These are phyloP conservation scores for Aspergillus nidulans DNA, from an alignment of 495 filamentous ascomycete species.

Conservation along the genomic window DNA sequence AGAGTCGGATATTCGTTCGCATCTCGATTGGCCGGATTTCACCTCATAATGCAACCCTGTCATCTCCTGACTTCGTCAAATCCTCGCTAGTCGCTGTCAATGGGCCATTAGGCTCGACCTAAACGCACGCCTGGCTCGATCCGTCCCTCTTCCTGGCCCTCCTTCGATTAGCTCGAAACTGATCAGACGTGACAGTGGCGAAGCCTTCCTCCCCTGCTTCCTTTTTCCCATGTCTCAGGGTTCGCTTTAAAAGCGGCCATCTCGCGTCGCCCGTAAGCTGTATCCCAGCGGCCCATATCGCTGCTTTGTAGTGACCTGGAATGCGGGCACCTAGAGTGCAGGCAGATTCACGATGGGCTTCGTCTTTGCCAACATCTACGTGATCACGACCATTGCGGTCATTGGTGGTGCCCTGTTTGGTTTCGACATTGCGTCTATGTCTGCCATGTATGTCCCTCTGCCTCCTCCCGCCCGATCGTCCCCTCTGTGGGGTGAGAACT, in stretches of 20 bases:
- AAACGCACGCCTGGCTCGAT: background rate
- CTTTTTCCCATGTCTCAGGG: no score
- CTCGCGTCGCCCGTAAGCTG: no score
- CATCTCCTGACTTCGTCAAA: background rate
- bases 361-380: conserved; percentile 59
- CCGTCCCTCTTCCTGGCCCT: background rate
- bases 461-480: no score
- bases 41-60: background rate
- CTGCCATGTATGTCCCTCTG: conserved; percentile 33
- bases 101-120: background rate
- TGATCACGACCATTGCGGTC: conserved; percentile 71
- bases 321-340: no score
- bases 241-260: no score
- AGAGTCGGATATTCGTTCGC: no score
- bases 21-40: background rate
- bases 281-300: no score
- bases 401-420: conserved; percentile 78
- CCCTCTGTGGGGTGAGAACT: no score
- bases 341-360: background rate
- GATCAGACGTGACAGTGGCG: no score
- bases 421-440: conserved; percentile 80
- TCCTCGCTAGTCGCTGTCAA: background rate
- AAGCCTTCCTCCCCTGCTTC: no score
- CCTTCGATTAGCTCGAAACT: no score
- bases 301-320: no score